Conservation (phyloP, 495 filamentous ascomycete species). For the Penicillium salamii region DNA sequence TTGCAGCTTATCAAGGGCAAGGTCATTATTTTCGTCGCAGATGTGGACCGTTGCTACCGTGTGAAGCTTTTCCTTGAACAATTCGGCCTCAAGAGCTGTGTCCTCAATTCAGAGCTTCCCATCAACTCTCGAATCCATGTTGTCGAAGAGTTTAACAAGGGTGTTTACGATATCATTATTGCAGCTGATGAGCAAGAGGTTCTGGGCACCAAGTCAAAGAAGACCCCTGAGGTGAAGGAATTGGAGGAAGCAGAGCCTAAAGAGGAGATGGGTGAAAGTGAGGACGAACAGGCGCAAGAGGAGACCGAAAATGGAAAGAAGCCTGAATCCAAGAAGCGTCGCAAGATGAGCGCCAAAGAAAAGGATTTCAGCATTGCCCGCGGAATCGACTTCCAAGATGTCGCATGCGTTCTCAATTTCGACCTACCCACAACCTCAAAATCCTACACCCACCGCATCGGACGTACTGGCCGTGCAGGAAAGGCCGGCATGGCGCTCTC, state of each 20-base stretch:
- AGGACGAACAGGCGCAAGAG: conserved; percentile 33
- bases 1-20: conserved; percentile 93
- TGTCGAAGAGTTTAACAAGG: conserved; percentile 95
- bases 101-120: conserved; percentile 92
- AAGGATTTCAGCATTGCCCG: conserved; percentile 91
- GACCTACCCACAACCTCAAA: conserved; percentile 86
- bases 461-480: conserved; percentile 86
- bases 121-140: conserved; percentile 91
- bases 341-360: conserved; percentile 58
- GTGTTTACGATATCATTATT: conserved; percentile 94
- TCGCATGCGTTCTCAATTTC: conserved; percentile 94
- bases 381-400: conserved; percentile 94
- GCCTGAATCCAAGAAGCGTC: conserved; percentile 52
- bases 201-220: conserved; percentile 56
- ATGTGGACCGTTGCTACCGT: conserved; percentile 90
- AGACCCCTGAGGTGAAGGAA: conserved; percentile 22
- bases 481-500: conserved; percentile 92
- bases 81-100: conserved; percentile 89
- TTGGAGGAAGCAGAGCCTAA: conserved; percentile 13
- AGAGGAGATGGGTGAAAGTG: conserved; percentile 29
- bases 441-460: conserved; percentile 94
- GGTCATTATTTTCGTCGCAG: conserved; percentile 88
- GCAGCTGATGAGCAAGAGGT: conserved; percentile 92
- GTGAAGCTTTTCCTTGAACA: conserved; percentile 96
- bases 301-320: conserved; percentile 24